These are phyloP conservation scores for Botrytis galanthina DNA, from an alignment of 2,329 filamentous ascomycete genomes.

Conservation along the genomic window DNA sequence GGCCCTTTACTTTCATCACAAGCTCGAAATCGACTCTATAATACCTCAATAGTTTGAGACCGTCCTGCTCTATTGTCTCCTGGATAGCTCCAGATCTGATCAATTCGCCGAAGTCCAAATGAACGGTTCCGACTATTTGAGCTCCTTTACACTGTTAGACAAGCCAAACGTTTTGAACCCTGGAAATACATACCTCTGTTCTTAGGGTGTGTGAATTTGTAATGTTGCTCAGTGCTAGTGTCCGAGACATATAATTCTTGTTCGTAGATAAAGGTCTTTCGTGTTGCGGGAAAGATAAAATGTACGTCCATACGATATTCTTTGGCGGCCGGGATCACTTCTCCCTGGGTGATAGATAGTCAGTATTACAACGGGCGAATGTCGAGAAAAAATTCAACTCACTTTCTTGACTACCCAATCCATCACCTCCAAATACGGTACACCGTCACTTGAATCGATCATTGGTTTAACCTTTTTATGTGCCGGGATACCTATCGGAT, in stretches of 20 bases:
- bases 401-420: slow-evolving; percentile 13
- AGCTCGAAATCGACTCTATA: slow-evolving; percentile 7
- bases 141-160: background rate
- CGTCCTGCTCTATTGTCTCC: background rate
- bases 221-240: slow-evolving; percentile 1
- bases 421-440: background rate
- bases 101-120: background rate
- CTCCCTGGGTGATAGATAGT: background rate
- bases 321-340: background rate
- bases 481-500: background rate
- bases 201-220: slow-evolving; percentile 3
- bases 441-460: background rate
- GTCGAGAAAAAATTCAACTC: background rate
- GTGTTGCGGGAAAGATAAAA: background rate
- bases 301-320: slow-evolving; percentile 1
- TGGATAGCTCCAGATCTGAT: background rate
- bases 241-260: slow-evolving; percentile 15
- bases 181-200: slow-evolving; percentile 1
- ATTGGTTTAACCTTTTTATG: background rate
- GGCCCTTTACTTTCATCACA: background rate
- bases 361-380: background rate
- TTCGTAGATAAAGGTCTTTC: background rate
- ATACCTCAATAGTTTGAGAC: background rate
- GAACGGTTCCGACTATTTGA: background rate
- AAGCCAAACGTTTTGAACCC: background rate